These are phyloP conservation scores for Trametes elegans DNA, from an alignment of 768 basidiomycete species.

Conservation along the genomic window DNA sequence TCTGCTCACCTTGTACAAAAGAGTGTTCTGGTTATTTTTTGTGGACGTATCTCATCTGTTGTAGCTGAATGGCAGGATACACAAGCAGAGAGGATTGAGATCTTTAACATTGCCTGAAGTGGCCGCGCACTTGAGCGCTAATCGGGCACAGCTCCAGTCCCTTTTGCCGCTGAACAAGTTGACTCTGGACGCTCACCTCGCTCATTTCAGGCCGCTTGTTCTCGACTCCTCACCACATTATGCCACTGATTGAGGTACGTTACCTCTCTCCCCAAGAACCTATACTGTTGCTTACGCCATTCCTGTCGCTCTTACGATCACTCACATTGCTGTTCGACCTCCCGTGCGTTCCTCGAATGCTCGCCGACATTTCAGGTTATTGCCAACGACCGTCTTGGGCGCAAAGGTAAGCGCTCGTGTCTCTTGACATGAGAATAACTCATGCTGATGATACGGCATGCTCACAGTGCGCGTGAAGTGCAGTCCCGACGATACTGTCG, in stretches of 20 bases:
- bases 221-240: constrained; percentile 6
- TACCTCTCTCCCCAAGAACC: too few relatives aligned
- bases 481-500: constrained; percentile 92
- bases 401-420: constrained; percentile 64
- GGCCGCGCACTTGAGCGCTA: not conserved
- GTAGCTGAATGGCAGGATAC: too few relatives aligned
- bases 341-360: not conserved
- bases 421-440: not conserved
- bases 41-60: too few relatives aligned
- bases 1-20: too few relatives aligned
- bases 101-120: too few relatives aligned
- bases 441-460: not conserved
- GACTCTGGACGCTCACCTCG: not conserved
- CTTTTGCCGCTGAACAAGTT: not conserved
- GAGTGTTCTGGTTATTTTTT: too few relatives aligned
- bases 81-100: too few relatives aligned
- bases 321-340: not conserved
- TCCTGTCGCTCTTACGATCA: not conserved
- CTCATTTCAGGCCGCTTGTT: not conserved
- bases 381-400: constrained; percentile 92
- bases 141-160: not conserved
- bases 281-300: not conserved
- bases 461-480: constrained; percentile 91
- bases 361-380: constrained; percentile 63
- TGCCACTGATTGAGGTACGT: constrained; percentile 36